phyloP scores from a whole-genome alignment of 1,139 yeast genomes.

The Taphrina communis region DNA sequence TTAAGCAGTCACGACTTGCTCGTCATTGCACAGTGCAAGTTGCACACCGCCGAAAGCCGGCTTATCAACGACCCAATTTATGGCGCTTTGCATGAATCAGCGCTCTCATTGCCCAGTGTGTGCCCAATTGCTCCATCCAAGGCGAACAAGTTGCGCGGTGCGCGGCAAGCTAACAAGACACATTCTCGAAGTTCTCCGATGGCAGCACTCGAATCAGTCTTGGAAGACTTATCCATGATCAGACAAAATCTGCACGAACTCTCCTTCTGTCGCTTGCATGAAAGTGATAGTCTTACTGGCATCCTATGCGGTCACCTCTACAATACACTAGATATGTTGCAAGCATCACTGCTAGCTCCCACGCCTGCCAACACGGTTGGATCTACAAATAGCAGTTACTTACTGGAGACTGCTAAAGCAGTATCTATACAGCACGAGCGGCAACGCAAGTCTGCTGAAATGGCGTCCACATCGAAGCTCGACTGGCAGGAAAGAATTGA shows the following conservation, averaged over 20 bases:
- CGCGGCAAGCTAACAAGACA: not conserved
- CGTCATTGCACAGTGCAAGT: not conserved
- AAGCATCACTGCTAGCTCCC: constrained; percentile 15
- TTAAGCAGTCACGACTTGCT: not conserved
- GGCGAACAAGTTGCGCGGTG: not conserved
- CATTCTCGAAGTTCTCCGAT: not conserved
- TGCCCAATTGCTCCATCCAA: constrained; percentile 10
- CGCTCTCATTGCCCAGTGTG: constrained; percentile 57
- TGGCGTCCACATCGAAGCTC: not conserved
- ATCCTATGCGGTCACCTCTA: constrained; percentile 1
- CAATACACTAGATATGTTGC: constrained; percentile 18
- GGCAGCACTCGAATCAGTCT: constrained; percentile 46
- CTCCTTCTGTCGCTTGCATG: constrained; percentile 46
- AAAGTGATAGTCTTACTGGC: constrained; percentile 45
- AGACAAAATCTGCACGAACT: constrained; percentile 44
- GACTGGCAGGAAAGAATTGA: constrained; percentile 11
- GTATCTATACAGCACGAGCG: constrained; percentile 16
- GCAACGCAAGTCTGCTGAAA: not conserved
- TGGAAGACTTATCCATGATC: not conserved
- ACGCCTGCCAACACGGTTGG: not conserved
- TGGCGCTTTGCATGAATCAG: constrained; percentile 59
- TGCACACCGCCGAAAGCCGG: not conserved
- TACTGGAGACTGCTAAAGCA: constrained; percentile 27
- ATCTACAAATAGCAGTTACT: constrained; percentile 14
- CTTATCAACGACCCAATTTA: constrained; percentile 55